phyloP scores from a whole-genome alignment of 768 basidiomycete species.

The Sarcomyxa edulis region DNA sequence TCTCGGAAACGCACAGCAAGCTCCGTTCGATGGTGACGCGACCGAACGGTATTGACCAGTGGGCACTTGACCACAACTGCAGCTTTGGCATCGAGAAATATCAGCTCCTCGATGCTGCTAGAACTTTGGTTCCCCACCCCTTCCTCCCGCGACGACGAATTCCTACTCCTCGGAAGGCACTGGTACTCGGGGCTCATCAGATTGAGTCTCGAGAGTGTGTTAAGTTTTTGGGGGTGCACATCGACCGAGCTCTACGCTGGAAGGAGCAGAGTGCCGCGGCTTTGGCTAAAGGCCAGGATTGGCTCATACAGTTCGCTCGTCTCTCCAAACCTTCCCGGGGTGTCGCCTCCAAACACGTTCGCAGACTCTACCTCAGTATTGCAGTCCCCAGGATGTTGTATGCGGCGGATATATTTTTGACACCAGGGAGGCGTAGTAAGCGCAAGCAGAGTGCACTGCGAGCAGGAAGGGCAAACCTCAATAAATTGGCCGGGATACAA shows the following conservation, averaged over 20 bases:
- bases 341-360: background rate
- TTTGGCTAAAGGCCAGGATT: background rate
- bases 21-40: constrained; percentile 13
- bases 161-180: background rate
- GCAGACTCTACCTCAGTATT: constrained; percentile 8
- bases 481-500: constrained; percentile 9
- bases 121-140: background rate
- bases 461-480: background rate
- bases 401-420: constrained; percentile 14
- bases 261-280: constrained; percentile 11
- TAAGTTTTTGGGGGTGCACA: constrained; percentile 23
- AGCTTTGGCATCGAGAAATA: constrained; percentile 15
- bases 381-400: constrained; percentile 19
- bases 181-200: constrained; percentile 7
- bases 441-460: background rate
- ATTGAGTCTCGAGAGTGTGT: constrained; percentile 13
- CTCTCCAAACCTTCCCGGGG: background rate
- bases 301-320: background rate
- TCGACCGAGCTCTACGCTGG: constrained; percentile 22
- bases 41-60: constrained; percentile 16
- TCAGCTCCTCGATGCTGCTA: constrained; percentile 9
- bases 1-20: constrained; percentile 9
- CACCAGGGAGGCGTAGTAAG: background rate
- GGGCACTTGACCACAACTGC: constrained; percentile 20
- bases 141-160: constrained; percentile 7